Evolutionary conservation across 805 yeast genomes (phyloP).

Genomic region (Dipodascopsis tothii): DNA sequence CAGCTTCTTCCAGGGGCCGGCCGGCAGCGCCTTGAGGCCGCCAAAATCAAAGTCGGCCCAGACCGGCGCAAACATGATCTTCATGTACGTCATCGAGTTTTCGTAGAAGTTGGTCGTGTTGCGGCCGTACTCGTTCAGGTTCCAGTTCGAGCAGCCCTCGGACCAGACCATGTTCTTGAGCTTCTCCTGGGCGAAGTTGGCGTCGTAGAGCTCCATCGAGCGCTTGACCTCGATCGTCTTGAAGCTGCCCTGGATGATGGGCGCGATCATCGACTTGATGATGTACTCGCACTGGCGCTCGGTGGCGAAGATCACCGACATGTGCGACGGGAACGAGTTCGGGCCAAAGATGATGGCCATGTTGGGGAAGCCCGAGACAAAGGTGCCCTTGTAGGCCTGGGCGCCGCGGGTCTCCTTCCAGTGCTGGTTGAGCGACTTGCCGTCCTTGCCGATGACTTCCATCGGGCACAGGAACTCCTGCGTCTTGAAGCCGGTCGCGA

Average conservation of each 20-base stretch:
- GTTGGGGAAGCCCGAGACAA: constrained; percentile 23
- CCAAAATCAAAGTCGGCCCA: too few relatives aligned
- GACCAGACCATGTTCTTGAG: constrained; percentile 2
- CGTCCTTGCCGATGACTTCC: constrained; percentile 13
- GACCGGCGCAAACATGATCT: too few relatives aligned
- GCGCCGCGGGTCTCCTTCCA: constrained; percentile 21
- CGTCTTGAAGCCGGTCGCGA: constrained; percentile 19
- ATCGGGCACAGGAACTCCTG: constrained; percentile 19
- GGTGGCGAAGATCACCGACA: constrained; percentile 17
- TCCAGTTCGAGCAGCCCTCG: constrained; percentile 5
- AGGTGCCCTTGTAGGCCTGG: constrained; percentile 21
- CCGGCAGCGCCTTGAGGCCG: too few relatives aligned
- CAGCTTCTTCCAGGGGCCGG: too few relatives aligned
- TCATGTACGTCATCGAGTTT: too few relatives aligned
- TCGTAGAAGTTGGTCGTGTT: constrained; percentile 51
- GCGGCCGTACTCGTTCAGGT: constrained; percentile 3
- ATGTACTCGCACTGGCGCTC: constrained; percentile 19
- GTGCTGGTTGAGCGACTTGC: constrained; percentile 6
- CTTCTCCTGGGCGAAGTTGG: background rate
- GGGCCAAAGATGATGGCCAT: constrained; percentile 23
- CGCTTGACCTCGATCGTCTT: constrained; percentile 1
- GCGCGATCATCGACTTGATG: constrained; percentile 2
- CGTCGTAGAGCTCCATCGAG: constrained; percentile 4
- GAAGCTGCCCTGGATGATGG: constrained; percentile 3
- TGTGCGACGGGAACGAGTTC: constrained; percentile 21